A percentile compares a stretch with the other conserved stretches of the same genome.
These are phyloP conservation scores for Aspergillus ochraceus DNA, from an alignment of 2,329 filamentous ascomycete genomes.

Conservation along the genomic window DNA sequence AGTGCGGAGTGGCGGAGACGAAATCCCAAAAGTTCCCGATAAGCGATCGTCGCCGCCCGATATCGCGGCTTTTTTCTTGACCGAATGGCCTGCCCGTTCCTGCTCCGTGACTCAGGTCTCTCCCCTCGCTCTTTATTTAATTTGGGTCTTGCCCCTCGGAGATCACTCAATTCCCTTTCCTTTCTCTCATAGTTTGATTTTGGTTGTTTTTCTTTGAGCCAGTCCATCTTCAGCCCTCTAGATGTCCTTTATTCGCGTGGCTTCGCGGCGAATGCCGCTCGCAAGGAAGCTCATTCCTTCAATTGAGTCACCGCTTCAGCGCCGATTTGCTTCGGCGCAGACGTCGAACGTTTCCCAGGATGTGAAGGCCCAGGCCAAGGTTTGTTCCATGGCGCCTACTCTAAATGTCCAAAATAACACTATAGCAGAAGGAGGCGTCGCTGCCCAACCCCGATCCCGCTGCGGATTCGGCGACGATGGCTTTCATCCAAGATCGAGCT, in stretches of 20 bases:
- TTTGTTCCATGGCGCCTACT: constrained; percentile 5
- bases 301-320: constrained; percentile 34
- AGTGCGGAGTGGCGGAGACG: constrained; percentile 16
- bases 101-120: background rate
- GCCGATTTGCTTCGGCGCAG: constrained; percentile 31
- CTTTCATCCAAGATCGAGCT: constrained; percentile 71
- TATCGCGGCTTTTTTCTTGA: constrained; percentile 30
- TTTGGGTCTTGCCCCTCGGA: constrained; percentile 4
- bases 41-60: constrained; percentile 21
- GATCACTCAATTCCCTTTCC: constrained; percentile 6
- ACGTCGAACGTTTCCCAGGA: constrained; percentile 22
- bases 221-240: constrained; percentile 1
- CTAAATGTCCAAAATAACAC: background rate
- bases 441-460: constrained; percentile 72
- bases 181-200: background rate
- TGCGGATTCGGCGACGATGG: constrained; percentile 70
- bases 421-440: constrained; percentile 45
- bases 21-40: constrained; percentile 12
- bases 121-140: constrained; percentile 6
- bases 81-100: background rate
- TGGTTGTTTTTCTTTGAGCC: background rate
- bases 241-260: constrained; percentile 37
- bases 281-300: constrained; percentile 29
- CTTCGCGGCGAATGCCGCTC: constrained; percentile 36
- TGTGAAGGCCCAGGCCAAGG: constrained; percentile 28